A percentile compares a stretch with the other conserved stretches of the same genome.
Evolutionary conservation across 129 eudicot species (phyloP).

Genomic region (Tanacetum coccineum): DNA sequence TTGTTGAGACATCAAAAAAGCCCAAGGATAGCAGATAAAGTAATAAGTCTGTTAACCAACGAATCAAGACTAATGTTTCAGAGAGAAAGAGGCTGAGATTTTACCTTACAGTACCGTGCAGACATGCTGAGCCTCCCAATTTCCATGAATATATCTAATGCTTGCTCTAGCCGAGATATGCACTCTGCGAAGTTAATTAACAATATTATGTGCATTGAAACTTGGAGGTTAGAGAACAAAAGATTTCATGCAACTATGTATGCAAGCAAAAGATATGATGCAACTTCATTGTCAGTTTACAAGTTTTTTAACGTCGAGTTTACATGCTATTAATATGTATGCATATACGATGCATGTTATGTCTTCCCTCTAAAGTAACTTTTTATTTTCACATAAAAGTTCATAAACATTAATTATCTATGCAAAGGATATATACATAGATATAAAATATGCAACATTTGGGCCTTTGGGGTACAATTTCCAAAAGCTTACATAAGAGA

Average conservation of each 20-base stretch:
- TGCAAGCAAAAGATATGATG: background rate
- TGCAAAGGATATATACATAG: too few species aligned
- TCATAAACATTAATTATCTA: background rate
- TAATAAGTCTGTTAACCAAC: background rate
- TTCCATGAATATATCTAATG: conserved; percentile 23
- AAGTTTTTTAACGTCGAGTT: too few species aligned
- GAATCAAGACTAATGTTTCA: too few species aligned
- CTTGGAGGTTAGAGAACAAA: too few species aligned
- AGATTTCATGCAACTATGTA: background rate
- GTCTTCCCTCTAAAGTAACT: background rate
- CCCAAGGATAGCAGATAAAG: background rate
- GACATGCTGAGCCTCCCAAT: conserved; percentile 24
- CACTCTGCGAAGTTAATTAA: conserved; percentile 8
- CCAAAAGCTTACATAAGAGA: conserved; percentile 5
- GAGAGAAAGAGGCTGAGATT: background rate
- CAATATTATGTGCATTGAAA: background rate
- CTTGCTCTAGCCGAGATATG: conserved; percentile 17
- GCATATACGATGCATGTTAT: background rate
- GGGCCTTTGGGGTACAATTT: background rate
- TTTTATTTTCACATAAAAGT: background rate
- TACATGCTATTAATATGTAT: too few species aligned
- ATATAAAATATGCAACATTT: too few species aligned
- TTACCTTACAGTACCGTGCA: conserved; percentile 26
- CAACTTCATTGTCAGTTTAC: too few species aligned
- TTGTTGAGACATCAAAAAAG: background rate